These are phyloP conservation scores for Pseudopithomyces chartarum DNA, from an alignment of 2,329 filamentous ascomycete species.

Conservation along the genomic window DNA sequence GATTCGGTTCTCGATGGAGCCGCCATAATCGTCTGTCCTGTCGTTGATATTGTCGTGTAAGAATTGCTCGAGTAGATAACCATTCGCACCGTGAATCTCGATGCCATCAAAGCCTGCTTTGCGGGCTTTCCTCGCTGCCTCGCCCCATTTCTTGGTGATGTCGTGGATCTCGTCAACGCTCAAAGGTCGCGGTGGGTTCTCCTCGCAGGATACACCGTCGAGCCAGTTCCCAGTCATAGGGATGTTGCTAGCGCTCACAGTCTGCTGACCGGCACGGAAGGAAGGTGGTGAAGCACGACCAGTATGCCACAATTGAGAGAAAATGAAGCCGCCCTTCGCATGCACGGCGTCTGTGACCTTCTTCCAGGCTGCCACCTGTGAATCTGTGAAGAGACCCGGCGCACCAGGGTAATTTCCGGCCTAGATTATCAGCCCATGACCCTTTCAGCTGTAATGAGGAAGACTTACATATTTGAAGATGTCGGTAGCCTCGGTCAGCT, in stretches of 20 bases:
- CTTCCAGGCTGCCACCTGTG: slow-evolving; percentile 57
- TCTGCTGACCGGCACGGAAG: slow-evolving; percentile 44
- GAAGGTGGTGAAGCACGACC: slow-evolving; percentile 51
- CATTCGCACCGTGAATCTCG: slow-evolving; percentile 52
- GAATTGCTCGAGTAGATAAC: slow-evolving; percentile 59
- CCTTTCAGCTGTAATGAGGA: not conserved
- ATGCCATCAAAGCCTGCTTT: slow-evolving; percentile 44
- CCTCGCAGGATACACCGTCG: slow-evolving; percentile 44
- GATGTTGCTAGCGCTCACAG: slow-evolving; percentile 48
- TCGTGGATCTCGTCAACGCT: slow-evolving; percentile 30
- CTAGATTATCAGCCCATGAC: slow-evolving; percentile 30
- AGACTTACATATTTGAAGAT: slow-evolving; percentile 38
- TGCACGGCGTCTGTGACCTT: slow-evolving; percentile 58
- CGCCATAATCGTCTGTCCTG: slow-evolving; percentile 58
- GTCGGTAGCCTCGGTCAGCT: slow-evolving; percentile 63
- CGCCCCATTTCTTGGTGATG: slow-evolving; percentile 45
- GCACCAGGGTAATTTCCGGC: slow-evolving; percentile 45
- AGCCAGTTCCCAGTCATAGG: slow-evolving; percentile 47
- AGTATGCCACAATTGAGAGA: slow-evolving; percentile 53
- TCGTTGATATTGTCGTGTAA: slow-evolving; percentile 56
- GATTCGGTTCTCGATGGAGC: slow-evolving; percentile 57
- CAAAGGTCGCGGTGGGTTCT: slow-evolving; percentile 42
- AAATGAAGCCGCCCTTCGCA: slow-evolving; percentile 56
- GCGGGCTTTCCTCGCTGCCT: slow-evolving; percentile 45
- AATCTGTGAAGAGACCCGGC: slow-evolving; percentile 38